Percentiles rank a stretch among this genome's conserved stretches.
These are phyloP conservation scores for Trypanosoma platydactyli DNA, from an alignment of 208 protist genomes.

Conservation along the genomic window DNA sequence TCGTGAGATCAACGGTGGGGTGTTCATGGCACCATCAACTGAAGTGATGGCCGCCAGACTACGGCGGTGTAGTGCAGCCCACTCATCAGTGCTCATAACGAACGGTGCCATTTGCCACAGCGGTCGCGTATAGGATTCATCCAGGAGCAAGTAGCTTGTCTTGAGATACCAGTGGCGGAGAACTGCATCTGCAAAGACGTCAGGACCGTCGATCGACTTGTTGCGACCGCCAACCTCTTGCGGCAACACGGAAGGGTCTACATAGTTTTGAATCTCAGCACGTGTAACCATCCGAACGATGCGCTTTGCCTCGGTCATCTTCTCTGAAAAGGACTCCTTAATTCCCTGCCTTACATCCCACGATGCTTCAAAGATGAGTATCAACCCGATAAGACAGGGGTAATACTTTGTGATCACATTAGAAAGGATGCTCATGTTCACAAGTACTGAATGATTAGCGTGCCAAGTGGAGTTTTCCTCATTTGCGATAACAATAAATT, in stretches of 20 bases:
- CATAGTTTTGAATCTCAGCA: slow-evolving; percentile 45
- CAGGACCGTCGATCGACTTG: slow-evolving; percentile 21
- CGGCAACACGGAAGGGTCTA: slow-evolving; percentile 46
- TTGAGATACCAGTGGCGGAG: slow-evolving; percentile 74
- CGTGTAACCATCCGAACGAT: slow-evolving; percentile 59
- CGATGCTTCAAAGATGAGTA: slow-evolving; percentile 55
- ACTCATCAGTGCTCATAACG: not conserved
- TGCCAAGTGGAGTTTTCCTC: slow-evolving; percentile 45
- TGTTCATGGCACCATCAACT: too few species aligned
- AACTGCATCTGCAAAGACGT: slow-evolving; percentile 62
- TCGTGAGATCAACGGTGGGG: not conserved
- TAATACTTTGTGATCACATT: slow-evolving; percentile 76
- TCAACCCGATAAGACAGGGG: slow-evolving; percentile 52
- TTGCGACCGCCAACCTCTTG: slow-evolving; percentile 45
- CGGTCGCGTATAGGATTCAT: slow-evolving; percentile 18
- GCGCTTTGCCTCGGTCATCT: slow-evolving; percentile 28
- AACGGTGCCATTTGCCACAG: slow-evolving; percentile 32
- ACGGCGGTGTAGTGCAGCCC: slow-evolving; percentile 4
- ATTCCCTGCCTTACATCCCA: slow-evolving; percentile 54
- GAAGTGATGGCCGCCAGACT: not conserved
- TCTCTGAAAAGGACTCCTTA: slow-evolving; percentile 38
- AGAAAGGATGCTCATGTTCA: slow-evolving; percentile 36
- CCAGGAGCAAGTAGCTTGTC: slow-evolving; percentile 44
- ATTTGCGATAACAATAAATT: slow-evolving; percentile 70
- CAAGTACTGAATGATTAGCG: slow-evolving; percentile 37